phyloP scores from a whole-genome alignment of 192 early-diverging fungal genomes.

The Lobosporangium transversale region DNA sequence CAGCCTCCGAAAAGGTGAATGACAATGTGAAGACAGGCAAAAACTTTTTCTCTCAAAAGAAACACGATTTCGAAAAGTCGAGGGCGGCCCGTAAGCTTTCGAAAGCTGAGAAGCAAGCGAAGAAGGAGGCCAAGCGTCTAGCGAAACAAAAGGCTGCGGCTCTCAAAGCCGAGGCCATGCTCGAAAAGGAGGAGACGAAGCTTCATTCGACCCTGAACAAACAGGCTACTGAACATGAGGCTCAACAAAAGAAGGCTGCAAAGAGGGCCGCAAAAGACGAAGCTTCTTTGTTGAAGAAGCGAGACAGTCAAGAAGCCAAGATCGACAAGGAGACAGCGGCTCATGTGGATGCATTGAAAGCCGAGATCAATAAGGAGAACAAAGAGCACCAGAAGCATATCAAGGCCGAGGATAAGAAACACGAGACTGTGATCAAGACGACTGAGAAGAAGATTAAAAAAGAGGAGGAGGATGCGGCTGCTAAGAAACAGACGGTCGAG shows the following conservation, averaged over 20 bases:
- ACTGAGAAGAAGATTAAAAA: slow-evolving; percentile 18
- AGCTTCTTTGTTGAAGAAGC: background rate
- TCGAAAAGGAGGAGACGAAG: too few species aligned
- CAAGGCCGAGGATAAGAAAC: slow-evolving; percentile 30
- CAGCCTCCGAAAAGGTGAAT: background rate
- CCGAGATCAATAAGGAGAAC: slow-evolving; percentile 21
- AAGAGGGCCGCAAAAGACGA: slow-evolving; percentile 14
- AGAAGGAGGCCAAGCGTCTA: too few species aligned
- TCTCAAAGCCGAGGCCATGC: too few species aligned
- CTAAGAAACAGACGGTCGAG: slow-evolving; percentile 14
- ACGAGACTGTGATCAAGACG: slow-evolving; percentile 4
- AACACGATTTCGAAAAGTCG: slow-evolving; percentile 5
- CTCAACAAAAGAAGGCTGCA: slow-evolving; percentile 3
- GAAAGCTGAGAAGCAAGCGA: too few species aligned
- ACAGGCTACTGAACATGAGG: background rate
- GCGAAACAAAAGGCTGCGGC: background rate
- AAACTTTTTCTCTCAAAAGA: background rate
- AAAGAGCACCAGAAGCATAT: slow-evolving; percentile 19
- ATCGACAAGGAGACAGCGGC: slow-evolving; percentile 15
- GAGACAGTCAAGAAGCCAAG: background rate
- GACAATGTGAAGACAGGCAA: background rate
- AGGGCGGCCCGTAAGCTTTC: too few species aligned
- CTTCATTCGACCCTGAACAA: too few species aligned
- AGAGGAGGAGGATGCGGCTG: slow-evolving; percentile 13
- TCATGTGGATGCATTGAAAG: slow-evolving; percentile 2